Percentiles rank a stretch among this genome's conserved stretches.
These are phyloP conservation scores for Tolypocladium cylindrosporum DNA, from an alignment of 2,329 filamentous ascomycete species.

Conservation along the genomic window DNA sequence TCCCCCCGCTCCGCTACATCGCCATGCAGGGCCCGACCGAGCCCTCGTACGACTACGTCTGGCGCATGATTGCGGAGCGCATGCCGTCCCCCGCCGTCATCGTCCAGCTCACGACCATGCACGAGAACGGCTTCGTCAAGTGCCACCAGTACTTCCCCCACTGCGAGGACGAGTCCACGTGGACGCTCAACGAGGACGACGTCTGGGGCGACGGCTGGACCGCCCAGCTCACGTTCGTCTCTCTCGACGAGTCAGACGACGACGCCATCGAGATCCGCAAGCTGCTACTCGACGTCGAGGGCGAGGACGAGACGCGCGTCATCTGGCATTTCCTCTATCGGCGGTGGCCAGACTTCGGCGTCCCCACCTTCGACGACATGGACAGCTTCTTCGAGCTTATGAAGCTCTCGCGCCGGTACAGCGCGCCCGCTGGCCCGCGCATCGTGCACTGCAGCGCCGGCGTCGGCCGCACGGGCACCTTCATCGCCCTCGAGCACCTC, in stretches of 20 bases:
- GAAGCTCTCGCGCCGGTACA: conserved; percentile 50
- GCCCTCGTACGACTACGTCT: conserved; percentile 70
- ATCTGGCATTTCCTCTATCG: conserved; percentile 82
- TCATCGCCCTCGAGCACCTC: conserved; percentile 91
- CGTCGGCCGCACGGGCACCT: conserved; percentile 88
- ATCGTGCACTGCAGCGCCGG: conserved; percentile 86
- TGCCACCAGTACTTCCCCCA: conserved; percentile 82
- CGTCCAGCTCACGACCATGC: conserved; percentile 87
- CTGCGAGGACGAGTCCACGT: conserved; percentile 38
- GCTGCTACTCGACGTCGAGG: conserved; percentile 47
- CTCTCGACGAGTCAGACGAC: conserved; percentile 41
- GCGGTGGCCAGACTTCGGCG: conserved; percentile 83
- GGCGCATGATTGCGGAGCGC: conserved; percentile 92
- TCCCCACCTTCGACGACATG: conserved; percentile 60
- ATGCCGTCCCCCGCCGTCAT: conserved; percentile 63
- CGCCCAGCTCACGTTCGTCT: conserved; percentile 59
- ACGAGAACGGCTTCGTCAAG: conserved; percentile 69
- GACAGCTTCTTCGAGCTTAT: conserved; percentile 61
- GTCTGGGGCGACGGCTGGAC: conserved; percentile 58
- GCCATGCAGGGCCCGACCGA: conserved; percentile 87
- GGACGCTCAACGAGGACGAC: conserved; percentile 51
- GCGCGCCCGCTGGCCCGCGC: conserved; percentile 52
- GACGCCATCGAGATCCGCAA: conserved; percentile 66
- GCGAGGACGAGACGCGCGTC: conserved; percentile 38
- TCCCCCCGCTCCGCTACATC: conserved; percentile 57